Percentiles rank a stretch among this genome's conserved stretches.
Evolutionary conservation across 768 basidiomycete genomes (phyloP).

Genomic region (Cytidiella melzeri): DNA sequence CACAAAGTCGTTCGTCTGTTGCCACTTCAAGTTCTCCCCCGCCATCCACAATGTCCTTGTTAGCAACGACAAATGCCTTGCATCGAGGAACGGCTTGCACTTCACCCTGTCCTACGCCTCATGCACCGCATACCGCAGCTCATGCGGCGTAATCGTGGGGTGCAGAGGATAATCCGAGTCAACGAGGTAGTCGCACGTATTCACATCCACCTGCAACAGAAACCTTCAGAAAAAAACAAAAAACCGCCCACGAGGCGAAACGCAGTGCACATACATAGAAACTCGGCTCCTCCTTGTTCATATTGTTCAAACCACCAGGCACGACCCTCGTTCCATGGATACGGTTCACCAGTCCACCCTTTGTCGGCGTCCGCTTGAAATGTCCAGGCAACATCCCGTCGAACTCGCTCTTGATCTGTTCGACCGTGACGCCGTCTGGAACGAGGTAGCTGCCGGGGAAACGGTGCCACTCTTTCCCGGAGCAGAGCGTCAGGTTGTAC

Average conservation of each 20-base stretch:
- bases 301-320: slow-evolving; percentile 74
- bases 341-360: slow-evolving; percentile 39
- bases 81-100: slow-evolving; percentile 83
- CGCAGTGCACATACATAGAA: slow-evolving; percentile 59
- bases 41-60: slow-evolving; percentile 82
- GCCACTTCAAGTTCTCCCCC: slow-evolving; percentile 57
- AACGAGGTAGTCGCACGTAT: slow-evolving; percentile 83
- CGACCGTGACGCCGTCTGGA: slow-evolving; percentile 74
- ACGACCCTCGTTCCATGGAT: slow-evolving; percentile 56
- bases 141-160: slow-evolving; percentile 45
- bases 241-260: slow-evolving; percentile 6
- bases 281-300: slow-evolving; percentile 72
- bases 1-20: slow-evolving; percentile 66
- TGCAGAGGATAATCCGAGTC: slow-evolving; percentile 83
- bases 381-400: slow-evolving; percentile 83
- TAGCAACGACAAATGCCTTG: slow-evolving; percentile 60
- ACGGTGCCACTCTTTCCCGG: slow-evolving; percentile 94
- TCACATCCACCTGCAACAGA: slow-evolving; percentile 50
- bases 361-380: slow-evolving; percentile 43
- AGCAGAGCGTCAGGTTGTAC: slow-evolving; percentile 73
- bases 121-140: slow-evolving; percentile 78
- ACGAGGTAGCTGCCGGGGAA: slow-evolving; percentile 90
- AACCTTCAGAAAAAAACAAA: slow-evolving; percentile 7
- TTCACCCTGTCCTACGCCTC: slow-evolving; percentile 74
- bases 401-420: slow-evolving; percentile 90